Conservation (phyloP, 768 basidiomycete genomes). For the Xerocomus spinulosus region DNA sequence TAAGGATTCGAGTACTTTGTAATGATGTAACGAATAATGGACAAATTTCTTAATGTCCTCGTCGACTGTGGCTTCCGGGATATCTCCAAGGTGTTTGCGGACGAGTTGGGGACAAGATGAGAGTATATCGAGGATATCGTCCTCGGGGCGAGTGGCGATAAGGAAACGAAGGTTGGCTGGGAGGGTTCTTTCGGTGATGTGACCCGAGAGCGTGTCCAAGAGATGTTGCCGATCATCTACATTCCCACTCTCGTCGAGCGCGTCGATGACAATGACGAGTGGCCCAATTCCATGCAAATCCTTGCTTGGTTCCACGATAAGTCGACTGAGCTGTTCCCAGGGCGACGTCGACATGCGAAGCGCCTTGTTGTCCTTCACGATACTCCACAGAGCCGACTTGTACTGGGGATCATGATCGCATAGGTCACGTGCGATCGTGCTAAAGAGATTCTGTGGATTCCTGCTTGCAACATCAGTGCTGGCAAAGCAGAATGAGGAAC, state of each 20-base stretch:
- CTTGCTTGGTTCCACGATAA: constrained; percentile 18
- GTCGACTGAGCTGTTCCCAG: constrained; percentile 1
- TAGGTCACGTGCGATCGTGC: no score
- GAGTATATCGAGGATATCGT: constrained; percentile 6
- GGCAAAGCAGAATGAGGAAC: no score
- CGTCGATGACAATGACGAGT: constrained; percentile 28
- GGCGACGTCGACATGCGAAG: no score
- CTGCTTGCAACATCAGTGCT: no score
- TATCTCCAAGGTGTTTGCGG: constrained; percentile 10
- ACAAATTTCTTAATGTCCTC: not conserved
- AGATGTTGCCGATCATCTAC: constrained; percentile 4
- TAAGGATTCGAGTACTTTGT: not conserved
- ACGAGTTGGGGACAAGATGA: constrained; percentile 5
- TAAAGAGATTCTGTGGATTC: no score
- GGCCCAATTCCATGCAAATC: constrained; percentile 18
- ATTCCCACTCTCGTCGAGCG: constrained; percentile 18
- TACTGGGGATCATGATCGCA: no score
- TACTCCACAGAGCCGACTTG: no score
- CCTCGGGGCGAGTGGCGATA: not conserved
- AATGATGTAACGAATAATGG: not conserved
- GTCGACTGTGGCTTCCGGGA: not conserved
- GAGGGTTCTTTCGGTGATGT: not conserved
- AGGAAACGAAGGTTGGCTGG: not conserved
- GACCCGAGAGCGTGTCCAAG: not conserved
- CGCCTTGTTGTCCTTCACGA: no score